Conservation (phyloP, 1,139 yeast species). For the Taphrina betulina region DNA sequence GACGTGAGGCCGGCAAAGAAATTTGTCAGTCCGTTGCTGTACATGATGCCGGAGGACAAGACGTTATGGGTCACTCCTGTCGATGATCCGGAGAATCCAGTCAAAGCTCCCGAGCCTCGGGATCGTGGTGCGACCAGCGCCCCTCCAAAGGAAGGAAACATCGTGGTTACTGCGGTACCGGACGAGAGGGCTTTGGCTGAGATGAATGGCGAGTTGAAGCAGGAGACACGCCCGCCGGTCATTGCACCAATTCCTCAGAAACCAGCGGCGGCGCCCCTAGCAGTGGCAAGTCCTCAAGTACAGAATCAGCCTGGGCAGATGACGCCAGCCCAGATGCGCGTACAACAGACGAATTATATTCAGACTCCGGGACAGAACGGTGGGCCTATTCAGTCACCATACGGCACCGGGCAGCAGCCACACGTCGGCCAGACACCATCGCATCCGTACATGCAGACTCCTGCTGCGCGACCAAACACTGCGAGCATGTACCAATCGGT, state of each 20-base stretch:
- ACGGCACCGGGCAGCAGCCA: neutral
- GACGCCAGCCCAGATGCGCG: neutral
- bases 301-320: neutral
- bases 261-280: neutral
- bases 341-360: neutral
- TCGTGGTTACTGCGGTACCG: conserved; percentile 24
- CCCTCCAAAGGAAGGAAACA: conserved; percentile 86
- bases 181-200: conserved; percentile 15
- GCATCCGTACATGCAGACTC: neutral
- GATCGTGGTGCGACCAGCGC: conserved; percentile 75
- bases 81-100: conserved; percentile 42
- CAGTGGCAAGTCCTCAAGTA: conserved; percentile 1
- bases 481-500: neutral
- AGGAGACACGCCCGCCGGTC: conserved; percentile 8
- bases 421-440: too few relatives aligned
- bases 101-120: conserved; percentile 7
- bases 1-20: conserved; percentile 56
- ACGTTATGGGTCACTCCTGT: conserved; percentile 40
- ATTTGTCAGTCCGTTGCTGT: conserved; percentile 80
- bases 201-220: neutral
- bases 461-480: neutral
- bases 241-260: conserved; percentile 6
- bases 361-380: neutral
- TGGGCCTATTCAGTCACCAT: neutral
- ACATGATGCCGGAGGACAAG: conserved; percentile 71